Percentiles rank a stretch among this genome's conserved stretches.
These are phyloP conservation scores for Pleurozium schreberi DNA, from an alignment of 225 moss, liverwort and hornwort species.

Conservation along the genomic window DNA sequence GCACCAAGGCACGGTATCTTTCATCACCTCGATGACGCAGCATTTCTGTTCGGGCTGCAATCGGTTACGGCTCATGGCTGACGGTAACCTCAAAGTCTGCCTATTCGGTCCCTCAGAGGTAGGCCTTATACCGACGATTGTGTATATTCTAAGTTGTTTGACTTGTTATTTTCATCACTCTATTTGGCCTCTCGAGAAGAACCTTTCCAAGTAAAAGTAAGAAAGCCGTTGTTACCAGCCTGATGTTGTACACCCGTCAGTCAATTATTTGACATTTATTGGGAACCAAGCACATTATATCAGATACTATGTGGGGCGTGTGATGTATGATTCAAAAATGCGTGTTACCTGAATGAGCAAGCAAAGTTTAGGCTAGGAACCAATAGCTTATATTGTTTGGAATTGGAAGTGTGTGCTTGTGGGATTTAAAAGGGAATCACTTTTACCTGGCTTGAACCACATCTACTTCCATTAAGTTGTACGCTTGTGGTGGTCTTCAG, in stretches of 20 bases:
- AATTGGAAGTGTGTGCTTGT: neutral
- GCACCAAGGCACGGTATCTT: slow-evolving; percentile 71
- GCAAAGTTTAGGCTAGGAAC: neutral
- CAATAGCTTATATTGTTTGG: neutral
- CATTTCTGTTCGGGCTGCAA: slow-evolving; percentile 98
- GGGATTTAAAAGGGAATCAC: neutral
- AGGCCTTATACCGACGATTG: neutral
- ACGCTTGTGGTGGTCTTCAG: slow-evolving; percentile 22
- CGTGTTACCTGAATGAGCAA: neutral
- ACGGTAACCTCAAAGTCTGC: slow-evolving; percentile 98
- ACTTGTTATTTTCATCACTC: neutral
- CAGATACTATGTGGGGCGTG: neutral
- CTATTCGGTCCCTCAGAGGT: slow-evolving; percentile 98
- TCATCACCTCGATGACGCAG: slow-evolving; percentile 96
- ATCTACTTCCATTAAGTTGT: neutral
- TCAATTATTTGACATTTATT: neutral
- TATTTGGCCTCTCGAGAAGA: neutral
- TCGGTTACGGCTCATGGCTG: slow-evolving; percentile 92
- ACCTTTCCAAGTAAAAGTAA: neutral
- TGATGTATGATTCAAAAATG: neutral
- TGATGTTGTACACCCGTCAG: neutral
- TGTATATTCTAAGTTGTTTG: neutral
- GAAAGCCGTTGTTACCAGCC: neutral
- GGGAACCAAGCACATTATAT: neutral
- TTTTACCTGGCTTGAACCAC: neutral